Evolutionary conservation across 257 asterid species (phyloP).

Genomic region (Jasminum sambac): DNA sequence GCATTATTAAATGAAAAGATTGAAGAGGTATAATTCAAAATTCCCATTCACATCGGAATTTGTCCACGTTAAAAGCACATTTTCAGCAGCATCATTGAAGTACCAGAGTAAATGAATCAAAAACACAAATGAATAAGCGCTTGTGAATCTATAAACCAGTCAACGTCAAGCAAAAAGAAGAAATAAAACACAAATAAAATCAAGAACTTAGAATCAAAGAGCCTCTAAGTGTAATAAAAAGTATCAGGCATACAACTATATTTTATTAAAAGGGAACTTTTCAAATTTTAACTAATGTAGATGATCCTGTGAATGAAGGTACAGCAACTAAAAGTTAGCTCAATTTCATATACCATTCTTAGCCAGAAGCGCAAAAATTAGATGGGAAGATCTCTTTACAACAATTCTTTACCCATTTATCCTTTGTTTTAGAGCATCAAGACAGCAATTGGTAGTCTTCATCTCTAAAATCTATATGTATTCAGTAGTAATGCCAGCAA

Average conservation of each 20-base stretch:
- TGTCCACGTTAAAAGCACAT: not conserved
- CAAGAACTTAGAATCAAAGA: not conserved
- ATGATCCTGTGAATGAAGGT: not conserved
- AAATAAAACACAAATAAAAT: not conserved
- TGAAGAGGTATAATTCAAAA: not conserved
- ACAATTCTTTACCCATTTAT: constrained; percentile 6
- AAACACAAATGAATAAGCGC: not conserved
- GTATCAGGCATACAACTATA: not conserved
- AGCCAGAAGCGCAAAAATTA: not conserved
- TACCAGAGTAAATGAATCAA: not conserved
- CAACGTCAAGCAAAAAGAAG: not conserved
- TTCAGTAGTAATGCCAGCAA: not conserved
- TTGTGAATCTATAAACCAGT: not conserved
- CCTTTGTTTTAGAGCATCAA: constrained; percentile 13
- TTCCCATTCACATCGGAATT: constrained; percentile 10
- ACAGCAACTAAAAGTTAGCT: not conserved
- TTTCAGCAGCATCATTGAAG: not conserved
- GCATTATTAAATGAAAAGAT: not conserved
- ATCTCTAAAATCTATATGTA: not conserved
- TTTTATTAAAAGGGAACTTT: not conserved
- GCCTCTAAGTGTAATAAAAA: not conserved
- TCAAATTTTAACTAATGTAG: not conserved
- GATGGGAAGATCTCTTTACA: not conserved
- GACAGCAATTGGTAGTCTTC: constrained; percentile 4
- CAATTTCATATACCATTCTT: not conserved